These are phyloP conservation scores for Mortierella sp. DNA, from an alignment of 371 early-diverging fungal genomes.

Conservation along the genomic window DNA sequence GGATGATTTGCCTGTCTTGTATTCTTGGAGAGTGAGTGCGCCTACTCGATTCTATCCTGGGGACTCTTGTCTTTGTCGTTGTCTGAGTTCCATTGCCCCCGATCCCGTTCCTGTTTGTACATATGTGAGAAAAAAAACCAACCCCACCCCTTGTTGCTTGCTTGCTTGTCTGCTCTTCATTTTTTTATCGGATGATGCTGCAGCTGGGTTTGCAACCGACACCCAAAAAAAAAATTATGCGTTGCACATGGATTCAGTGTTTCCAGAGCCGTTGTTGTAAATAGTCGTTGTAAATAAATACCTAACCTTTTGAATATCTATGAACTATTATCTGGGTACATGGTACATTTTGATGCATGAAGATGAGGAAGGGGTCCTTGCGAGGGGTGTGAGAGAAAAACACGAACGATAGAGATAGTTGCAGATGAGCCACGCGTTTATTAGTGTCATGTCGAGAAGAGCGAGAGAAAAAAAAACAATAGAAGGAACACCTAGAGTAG, in stretches of 20 bases:
- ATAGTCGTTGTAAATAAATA: constrained; percentile 18
- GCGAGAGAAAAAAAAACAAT: neutral
- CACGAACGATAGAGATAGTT: neutral
- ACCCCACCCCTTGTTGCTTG: neutral
- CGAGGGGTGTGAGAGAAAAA: neutral
- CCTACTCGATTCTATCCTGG: neutral
- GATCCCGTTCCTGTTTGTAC: constrained; percentile 8
- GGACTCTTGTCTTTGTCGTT: neutral
- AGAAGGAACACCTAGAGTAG: too few relatives aligned
- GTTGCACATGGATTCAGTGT: constrained; percentile 43
- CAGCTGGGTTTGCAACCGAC: neutral
- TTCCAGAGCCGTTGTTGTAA: constrained; percentile 27
- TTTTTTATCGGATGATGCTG: neutral
- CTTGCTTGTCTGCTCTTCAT: neutral
- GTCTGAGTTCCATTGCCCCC: constrained; percentile 4
- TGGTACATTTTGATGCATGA: neutral
- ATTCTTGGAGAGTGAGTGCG: neutral
- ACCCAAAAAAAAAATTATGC: neutral
- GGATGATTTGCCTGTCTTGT: neutral
- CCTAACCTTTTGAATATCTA: neutral
- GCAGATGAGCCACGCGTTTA: neutral
- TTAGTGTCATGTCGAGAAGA: neutral
- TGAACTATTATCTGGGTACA: neutral
- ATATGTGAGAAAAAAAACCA: constrained; percentile 1
- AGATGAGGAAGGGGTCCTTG: neutral